Evolutionary conservation across 2,329 filamentous ascomycete genomes (phyloP).

Genomic region (Pestalotiopsis sp.): DNA sequence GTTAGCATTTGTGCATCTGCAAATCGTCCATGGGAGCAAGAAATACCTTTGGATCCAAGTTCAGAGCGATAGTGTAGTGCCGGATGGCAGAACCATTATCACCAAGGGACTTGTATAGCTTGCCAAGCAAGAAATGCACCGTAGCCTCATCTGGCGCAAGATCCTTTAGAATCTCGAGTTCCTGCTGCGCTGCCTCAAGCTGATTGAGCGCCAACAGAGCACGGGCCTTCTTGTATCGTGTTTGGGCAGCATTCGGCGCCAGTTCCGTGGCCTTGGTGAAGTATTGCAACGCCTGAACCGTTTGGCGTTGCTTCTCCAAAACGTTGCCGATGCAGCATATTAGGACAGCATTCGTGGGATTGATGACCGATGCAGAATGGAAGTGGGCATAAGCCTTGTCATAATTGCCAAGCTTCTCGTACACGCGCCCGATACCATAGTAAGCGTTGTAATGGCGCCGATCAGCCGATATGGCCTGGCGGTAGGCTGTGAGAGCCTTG

Average conservation of each 20-base stretch:
- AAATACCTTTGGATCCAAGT: conserved; percentile 91
- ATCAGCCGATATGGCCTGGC: conserved; percentile 82
- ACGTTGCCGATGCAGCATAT: conserved; percentile 91
- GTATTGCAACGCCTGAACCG: conserved; percentile 73
- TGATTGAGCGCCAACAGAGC: conserved; percentile 75
- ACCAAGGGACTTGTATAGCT: conserved; percentile 72
- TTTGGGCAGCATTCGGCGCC: conserved; percentile 77
- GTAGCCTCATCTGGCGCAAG: conserved; percentile 92
- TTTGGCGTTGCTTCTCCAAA: conserved; percentile 84
- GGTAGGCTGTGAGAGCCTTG: conserved; percentile 85
- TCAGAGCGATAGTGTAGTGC: conserved; percentile 92
- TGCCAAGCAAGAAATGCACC: conserved; percentile 91
- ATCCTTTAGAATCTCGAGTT: conserved; percentile 86
- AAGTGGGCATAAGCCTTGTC: conserved; percentile 93
- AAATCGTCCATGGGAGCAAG: neutral
- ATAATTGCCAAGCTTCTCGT: conserved; percentile 86
- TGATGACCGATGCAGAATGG: conserved; percentile 82
- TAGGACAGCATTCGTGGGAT: conserved; percentile 89
- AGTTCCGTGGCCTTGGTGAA: conserved; percentile 83
- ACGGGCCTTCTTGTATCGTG: conserved; percentile 90
- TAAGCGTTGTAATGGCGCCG: conserved; percentile 96
- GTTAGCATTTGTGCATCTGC: conserved; percentile 22
- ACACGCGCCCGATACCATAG: conserved; percentile 83
- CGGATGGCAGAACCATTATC: conserved; percentile 80
- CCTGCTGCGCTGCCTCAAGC: conserved; percentile 72